These are phyloP conservation scores for Cutaneotrichosporon daszewskae DNA, from an alignment of 1,284 basidiomycete genomes.

Conservation along the genomic window DNA sequence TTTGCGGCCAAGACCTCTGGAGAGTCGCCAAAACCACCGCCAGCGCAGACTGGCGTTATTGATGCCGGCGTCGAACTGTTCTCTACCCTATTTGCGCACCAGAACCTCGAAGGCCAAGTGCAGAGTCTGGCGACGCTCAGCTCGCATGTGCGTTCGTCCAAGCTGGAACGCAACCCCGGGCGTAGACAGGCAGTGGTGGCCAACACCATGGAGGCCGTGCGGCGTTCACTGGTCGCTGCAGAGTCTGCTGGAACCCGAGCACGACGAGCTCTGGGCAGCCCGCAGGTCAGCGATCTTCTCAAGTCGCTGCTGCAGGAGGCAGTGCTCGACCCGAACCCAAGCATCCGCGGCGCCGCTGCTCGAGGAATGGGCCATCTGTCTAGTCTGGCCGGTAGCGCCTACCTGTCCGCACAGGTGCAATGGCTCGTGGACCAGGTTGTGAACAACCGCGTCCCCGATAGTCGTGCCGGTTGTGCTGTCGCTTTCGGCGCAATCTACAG, in stretches of 20 bases:
- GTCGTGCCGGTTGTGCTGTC: slow-evolving; percentile 86
- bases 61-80: slow-evolving; percentile 87
- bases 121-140: slow-evolving; percentile 64
- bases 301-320: slow-evolving; percentile 74
- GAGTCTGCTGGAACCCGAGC: slow-evolving; percentile 54
- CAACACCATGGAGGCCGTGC: slow-evolving; percentile 74
- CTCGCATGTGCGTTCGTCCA: slow-evolving; percentile 60
- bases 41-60: slow-evolving; percentile 75
- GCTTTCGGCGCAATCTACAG: slow-evolving; percentile 92
- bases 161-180: slow-evolving; percentile 81
- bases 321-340: slow-evolving; percentile 71
- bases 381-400: slow-evolving; percentile 74
- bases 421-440: slow-evolving; percentile 93
- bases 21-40: slow-evolving; percentile 53
- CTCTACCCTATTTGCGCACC: slow-evolving; percentile 68
- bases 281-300: slow-evolving; percentile 63
- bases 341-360: slow-evolving; percentile 73
- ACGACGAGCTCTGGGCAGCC: slow-evolving; percentile 63
- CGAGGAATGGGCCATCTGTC: slow-evolving; percentile 86
- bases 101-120: slow-evolving; percentile 64
- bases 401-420: slow-evolving; percentile 83
- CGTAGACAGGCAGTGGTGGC: slow-evolving; percentile 79
- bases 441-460: slow-evolving; percentile 87
- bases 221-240: slow-evolving; percentile 64
- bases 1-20: slow-evolving; percentile 46